Evolutionary conservation across 768 basidiomycete species (phyloP).

Genomic region (Collybia sordida): DNA sequence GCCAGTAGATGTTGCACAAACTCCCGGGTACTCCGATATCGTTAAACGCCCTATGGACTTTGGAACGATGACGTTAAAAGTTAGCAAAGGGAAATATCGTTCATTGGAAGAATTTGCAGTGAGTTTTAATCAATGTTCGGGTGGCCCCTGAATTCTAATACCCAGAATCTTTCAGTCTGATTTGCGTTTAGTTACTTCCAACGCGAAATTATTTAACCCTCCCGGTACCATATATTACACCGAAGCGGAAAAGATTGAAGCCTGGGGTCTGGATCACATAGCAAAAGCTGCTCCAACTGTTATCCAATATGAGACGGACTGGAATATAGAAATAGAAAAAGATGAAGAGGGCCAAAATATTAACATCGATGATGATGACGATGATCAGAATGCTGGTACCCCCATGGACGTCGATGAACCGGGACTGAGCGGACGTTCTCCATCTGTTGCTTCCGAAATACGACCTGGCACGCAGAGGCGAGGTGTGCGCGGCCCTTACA

Average conservation of each 20-base stretch:
- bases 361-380: constrained; percentile 39
- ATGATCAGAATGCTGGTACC: constrained; percentile 29
- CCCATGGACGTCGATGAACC: constrained; percentile 48
- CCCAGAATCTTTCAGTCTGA: constrained; percentile 47
- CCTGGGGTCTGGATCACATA: constrained; percentile 74
- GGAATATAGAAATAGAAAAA: constrained; percentile 79
- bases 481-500: constrained; percentile 53
- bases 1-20: constrained; percentile 61
- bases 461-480: constrained; percentile 38
- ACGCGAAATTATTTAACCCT: constrained; percentile 77
- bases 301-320: constrained; percentile 80
- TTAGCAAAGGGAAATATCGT: constrained; percentile 72
- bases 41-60: constrained; percentile 92
- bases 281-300: constrained; percentile 67
- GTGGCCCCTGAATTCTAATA: constrained; percentile 6
- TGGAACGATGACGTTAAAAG: constrained; percentile 81
- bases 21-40: constrained; percentile 63
- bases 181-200: constrained; percentile 67
- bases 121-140: constrained; percentile 23
- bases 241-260: constrained; percentile 72
- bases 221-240: constrained; percentile 70
- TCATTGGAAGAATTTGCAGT: constrained; percentile 81
- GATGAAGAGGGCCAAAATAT: constrained; percentile 50
- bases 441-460: constrained; percentile 43
- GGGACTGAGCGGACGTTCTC: constrained; percentile 39